A percentile compares a stretch with the other conserved stretches of the same genome.
phyloP scores from a whole-genome alignment of 139 green algal species.

The Zygnema circumcarinatum region DNA sequence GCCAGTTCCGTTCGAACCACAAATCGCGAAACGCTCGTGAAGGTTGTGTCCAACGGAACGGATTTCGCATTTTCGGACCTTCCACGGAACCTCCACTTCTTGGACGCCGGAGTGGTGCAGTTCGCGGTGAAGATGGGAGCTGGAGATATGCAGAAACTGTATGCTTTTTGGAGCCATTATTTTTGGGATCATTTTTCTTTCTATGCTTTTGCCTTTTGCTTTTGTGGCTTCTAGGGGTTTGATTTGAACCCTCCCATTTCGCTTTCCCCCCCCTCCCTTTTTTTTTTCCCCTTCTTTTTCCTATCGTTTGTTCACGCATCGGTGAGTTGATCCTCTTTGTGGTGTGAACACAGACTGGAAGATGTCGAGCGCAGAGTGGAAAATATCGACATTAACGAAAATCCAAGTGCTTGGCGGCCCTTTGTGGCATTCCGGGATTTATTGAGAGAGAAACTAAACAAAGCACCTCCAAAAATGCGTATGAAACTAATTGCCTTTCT shows the following conservation, averaged over 20 bases:
- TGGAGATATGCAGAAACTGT: conserved; percentile 38
- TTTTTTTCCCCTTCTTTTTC: background rate
- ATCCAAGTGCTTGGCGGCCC: conserved; percentile 39
- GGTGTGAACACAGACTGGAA: conserved; percentile 27
- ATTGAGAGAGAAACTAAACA: conserved; percentile 21
- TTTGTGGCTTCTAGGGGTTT: background rate
- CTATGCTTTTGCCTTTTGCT: background rate
- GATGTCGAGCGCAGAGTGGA: conserved; percentile 28
- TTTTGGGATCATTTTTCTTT: no score
- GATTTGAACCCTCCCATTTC: no score
- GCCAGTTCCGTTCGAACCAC: background rate
- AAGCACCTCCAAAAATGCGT: conserved; percentile 6
- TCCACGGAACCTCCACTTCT: conserved; percentile 20
- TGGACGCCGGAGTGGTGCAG: conserved; percentile 16
- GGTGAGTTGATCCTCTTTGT: background rate
- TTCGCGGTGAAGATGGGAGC: conserved; percentile 27
- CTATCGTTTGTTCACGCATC: background rate
- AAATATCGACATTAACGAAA: conserved; percentile 29
- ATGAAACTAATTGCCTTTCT: no score
- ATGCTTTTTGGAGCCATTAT: background rate
- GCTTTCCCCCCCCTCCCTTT: no score
- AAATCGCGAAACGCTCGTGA: background rate
- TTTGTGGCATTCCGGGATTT: conserved; percentile 21
- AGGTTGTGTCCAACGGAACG: conserved; percentile 8
- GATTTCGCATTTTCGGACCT: conserved; percentile 39